Evolutionary conservation across 1,139 yeast genomes (phyloP), one percentile per base, ranked within the genome.

Genomic region (Yamadazyma diddensiae): DNA sequence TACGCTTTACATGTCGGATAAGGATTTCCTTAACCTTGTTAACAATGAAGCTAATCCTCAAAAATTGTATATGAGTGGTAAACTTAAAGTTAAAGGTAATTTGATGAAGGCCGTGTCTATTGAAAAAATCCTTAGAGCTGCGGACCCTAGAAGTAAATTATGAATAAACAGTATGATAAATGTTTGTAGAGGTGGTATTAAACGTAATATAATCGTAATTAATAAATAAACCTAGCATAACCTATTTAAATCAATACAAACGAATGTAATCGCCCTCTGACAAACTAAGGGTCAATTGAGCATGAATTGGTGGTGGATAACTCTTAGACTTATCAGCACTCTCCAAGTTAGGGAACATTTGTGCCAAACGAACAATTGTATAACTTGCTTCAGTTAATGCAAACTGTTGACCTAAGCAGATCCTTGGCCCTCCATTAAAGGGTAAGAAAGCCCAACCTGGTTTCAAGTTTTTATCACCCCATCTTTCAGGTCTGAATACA

Each of bases 371-470:
- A 13, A 61, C 66, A 30, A 72, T 46, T 12, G 71, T 64, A 41
- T 73, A 75, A 9, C 73, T 39, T 5, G 49, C 46, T 52, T 77
- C 82, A 24, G 79, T 73, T 39, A 76, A 65, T 1, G 80, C 81
- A 55, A 72, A 73, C 51, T 74, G 81, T 54, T 75, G 80, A 21
- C 82, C 82, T 28, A 76, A 58, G 47, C 82, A 77, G 35, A 76
- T 74, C 39, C 82, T 59, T 23, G 82, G 81, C 3, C 82, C 82
- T 32, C 82, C 82, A 43, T 76, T 77, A 59, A 75, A 75, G 13
- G 80, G 79, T 22, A 75, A 52, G 47, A 60, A 75, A 21, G 70
- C 72, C 79, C 79, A 76, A 28, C 73, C 73, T 33, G 66, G 55
- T 48, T 53, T 61, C 46, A 36, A 49, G 36, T 47, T 48, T 36